Evolutionary conservation across 805 yeast species (phyloP).

Genomic region (Myxozyma sirexii): DNA sequence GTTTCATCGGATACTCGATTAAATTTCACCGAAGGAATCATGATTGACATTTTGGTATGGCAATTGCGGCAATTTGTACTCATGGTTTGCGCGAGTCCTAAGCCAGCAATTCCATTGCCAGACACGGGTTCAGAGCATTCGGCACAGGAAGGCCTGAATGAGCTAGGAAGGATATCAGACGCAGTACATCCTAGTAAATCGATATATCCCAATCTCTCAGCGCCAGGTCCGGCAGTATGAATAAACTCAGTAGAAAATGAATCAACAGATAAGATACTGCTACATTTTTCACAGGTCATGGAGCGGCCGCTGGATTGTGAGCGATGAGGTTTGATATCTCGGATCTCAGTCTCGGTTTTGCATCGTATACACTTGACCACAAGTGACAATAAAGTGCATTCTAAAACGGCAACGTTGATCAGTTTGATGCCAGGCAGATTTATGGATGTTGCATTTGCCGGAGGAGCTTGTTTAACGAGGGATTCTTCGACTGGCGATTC

Average conservation of each 20-base stretch:
- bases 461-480: conserved; percentile 4
- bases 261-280: conserved; percentile 41
- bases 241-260: conserved; percentile 44
- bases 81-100: conserved; percentile 42
- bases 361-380: conserved; percentile 46
- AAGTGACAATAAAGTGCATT: conserved; percentile 42
- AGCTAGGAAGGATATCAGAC: conserved; percentile 44
- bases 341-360: conserved; percentile 43
- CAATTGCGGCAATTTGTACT: conserved; percentile 44
- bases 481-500: neutral
- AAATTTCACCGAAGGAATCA: conserved; percentile 42
- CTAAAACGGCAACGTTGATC: conserved; percentile 42
- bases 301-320: conserved; percentile 30
- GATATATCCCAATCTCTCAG: conserved; percentile 42
- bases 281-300: conserved; percentile 43
- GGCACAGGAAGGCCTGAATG: conserved; percentile 45
- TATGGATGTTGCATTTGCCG: conserved; percentile 42
- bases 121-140: conserved; percentile 40
- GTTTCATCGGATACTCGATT: conserved; percentile 40
- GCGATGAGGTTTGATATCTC: conserved; percentile 43
- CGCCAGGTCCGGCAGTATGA: conserved; percentile 39
- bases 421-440: conserved; percentile 41
- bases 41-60: conserved; percentile 43
- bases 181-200: conserved; percentile 46
- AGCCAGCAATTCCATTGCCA: conserved; percentile 40